A percentile compares a stretch with the other conserved stretches of the same genome.
These are phyloP conservation scores for Leccinum pachyderme DNA, from an alignment of 1,284 basidiomycete genomes.

Conservation along the genomic window DNA sequence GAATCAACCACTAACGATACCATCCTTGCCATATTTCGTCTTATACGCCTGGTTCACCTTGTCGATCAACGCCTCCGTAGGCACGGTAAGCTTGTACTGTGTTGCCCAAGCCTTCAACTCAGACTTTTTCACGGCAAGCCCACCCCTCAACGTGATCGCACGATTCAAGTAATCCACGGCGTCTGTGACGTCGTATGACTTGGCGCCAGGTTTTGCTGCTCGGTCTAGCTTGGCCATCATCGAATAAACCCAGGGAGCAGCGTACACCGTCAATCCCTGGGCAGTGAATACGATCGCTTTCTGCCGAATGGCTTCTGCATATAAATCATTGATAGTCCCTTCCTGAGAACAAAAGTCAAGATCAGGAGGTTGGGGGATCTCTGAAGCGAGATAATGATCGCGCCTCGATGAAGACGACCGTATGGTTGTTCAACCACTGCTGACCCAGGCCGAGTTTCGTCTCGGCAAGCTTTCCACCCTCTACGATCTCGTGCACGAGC, in stretches of 20 bases:
- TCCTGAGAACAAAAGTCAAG: background rate
- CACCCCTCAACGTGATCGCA: background rate
- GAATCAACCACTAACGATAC: background rate
- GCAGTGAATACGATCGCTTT: conserved; percentile 7
- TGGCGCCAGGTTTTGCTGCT: conserved; percentile 4
- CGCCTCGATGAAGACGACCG: conserved; percentile 8
- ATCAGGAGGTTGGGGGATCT: background rate
- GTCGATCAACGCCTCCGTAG: background rate
- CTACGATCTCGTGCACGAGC: background rate
- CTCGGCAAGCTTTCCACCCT: conserved; percentile 6
- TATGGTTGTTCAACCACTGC: conserved; percentile 16
- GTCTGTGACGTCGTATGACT: conserved; percentile 9
- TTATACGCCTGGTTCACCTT: conserved; percentile 1
- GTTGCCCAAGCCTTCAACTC: conserved; percentile 4
- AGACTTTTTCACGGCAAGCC: conserved; percentile 6
- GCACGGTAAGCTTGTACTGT: conserved; percentile 1
- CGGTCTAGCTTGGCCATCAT: conserved; percentile 14
- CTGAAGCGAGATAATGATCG: background rate
- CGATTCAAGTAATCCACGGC: conserved; percentile 8
- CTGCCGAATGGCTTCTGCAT: conserved; percentile 3
- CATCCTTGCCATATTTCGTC: conserved; percentile 1
- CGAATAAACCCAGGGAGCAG: conserved; percentile 11
- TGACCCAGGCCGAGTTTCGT: background rate
- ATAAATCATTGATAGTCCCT: background rate
- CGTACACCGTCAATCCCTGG: conserved; percentile 11